Percentiles rank a stretch among this genome's conserved stretches.
These are phyloP conservation scores for Dovyalis caffra DNA, from an alignment of 345 rosid species.

Conservation along the genomic window DNA sequence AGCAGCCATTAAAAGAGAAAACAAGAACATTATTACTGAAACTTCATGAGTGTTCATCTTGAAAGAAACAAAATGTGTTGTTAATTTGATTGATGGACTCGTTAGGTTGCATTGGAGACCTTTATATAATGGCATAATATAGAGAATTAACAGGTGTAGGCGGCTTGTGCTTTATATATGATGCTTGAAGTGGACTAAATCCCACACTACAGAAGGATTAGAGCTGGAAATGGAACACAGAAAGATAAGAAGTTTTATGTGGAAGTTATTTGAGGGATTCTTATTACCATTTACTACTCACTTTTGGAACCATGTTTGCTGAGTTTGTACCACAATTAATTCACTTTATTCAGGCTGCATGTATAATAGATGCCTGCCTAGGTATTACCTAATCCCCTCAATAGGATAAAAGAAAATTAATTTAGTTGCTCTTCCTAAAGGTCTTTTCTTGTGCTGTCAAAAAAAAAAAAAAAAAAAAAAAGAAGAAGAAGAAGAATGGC, in stretches of 20 bases:
- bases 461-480: too few species aligned
- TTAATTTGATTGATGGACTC: neutral
- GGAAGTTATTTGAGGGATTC: neutral
- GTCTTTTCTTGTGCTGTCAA: too few species aligned
- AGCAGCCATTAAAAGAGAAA: neutral
- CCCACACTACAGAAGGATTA: conserved; percentile 1
- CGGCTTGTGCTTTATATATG: neutral
- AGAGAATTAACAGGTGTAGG: too few species aligned
- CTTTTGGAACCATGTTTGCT: too few species aligned
- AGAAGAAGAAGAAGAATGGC: too few species aligned
- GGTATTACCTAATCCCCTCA: too few species aligned
- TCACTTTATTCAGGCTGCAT: too few species aligned
- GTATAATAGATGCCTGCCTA: too few species aligned
- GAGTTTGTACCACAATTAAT: too few species aligned
- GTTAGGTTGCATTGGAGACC: neutral
- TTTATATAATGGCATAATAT: neutral
- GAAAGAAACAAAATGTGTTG: neutral
- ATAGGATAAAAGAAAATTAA: too few species aligned
- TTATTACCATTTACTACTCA: neutral
- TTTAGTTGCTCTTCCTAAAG: too few species aligned
- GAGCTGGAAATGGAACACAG: conserved; percentile 22
- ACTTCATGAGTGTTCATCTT: neutral
- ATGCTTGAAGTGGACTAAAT: conserved; percentile 11
- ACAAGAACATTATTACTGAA: neutral
- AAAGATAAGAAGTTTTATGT: conserved; percentile 11